A percentile compares a stretch with the other conserved stretches of the same genome.
Conservation (phyloP, 192 early-diverging fungal species). For the Chytriomyces confervae region DNA sequence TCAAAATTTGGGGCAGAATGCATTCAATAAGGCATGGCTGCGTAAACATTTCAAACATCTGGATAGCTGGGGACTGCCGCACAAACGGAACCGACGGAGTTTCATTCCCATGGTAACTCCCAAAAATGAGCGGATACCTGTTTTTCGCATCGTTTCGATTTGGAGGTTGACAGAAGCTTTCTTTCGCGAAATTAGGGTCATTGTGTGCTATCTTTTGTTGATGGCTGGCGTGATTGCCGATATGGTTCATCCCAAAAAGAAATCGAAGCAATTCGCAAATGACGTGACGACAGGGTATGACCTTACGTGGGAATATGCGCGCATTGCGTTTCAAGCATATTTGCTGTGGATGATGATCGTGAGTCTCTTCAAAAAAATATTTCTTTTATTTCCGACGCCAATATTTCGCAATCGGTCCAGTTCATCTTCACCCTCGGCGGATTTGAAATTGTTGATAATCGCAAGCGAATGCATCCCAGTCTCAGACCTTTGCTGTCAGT, state of each 20-base stretch:
- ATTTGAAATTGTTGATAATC: slow-evolving; percentile 6
- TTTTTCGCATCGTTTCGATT: neutral
- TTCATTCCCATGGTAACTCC: slow-evolving; percentile 21
- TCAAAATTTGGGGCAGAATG: neutral
- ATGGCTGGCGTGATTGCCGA: too few relatives aligned
- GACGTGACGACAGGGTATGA: neutral
- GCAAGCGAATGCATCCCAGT: slow-evolving; percentile 1
- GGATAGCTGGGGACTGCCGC: neutral
- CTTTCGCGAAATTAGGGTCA: too few relatives aligned
- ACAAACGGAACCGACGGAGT: slow-evolving; percentile 14
- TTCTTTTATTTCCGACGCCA: too few relatives aligned
- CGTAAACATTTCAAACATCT: slow-evolving; percentile 23
- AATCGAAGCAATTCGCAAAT: too few relatives aligned
- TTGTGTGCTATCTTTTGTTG: too few relatives aligned
- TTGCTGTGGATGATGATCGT: neutral
- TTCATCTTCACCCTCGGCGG: slow-evolving; percentile 5
- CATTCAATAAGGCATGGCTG: neutral
- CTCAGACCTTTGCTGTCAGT: slow-evolving; percentile 11
- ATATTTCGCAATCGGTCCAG: neutral
- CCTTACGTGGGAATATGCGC: neutral
- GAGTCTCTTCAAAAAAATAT: neutral
- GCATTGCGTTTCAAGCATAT: neutral
- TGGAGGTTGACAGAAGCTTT: too few relatives aligned
- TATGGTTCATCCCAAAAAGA: too few relatives aligned
- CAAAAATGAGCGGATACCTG: neutral